A percentile compares a stretch with the other conserved stretches of the same genome.
Evolutionary conservation across 148 eudicot genomes (phyloP).

Genomic region (Persicaria maculosa): DNA sequence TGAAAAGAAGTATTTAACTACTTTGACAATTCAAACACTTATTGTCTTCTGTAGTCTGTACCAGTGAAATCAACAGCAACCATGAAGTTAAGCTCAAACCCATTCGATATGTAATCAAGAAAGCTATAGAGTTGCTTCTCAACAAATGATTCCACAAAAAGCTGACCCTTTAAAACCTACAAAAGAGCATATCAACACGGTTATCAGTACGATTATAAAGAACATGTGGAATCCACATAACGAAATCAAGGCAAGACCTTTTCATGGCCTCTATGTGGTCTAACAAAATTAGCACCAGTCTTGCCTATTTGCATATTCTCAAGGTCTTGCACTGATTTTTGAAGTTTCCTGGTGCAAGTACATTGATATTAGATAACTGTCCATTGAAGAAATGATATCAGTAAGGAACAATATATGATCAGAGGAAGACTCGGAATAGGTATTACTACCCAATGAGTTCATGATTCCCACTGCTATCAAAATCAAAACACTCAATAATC

Average conservation of each 20-base stretch:
- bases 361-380: background rate
- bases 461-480: conserved; percentile 70
- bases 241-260: conserved; percentile 36
- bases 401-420: background rate
- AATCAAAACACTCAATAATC: conserved; percentile 83
- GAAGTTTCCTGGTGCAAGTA: conserved; percentile 48
- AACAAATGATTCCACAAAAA: conserved; percentile 57
- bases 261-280: conserved; percentile 48
- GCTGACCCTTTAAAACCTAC: conserved; percentile 75
- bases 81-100: conserved; percentile 58
- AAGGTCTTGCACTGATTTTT: conserved; percentile 56
- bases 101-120: conserved; percentile 89
- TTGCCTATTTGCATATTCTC: conserved; percentile 52
- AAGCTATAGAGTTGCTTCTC: conserved; percentile 70
- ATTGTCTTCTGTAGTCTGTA: conserved; percentile 14
- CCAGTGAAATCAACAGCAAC: conserved; percentile 98
- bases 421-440: background rate
- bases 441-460: conserved; percentile 60
- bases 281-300: conserved; percentile 48
- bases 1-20: background rate
- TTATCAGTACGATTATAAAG: background rate
- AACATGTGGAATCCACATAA: background rate
- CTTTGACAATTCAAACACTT: background rate
- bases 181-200: conserved; percentile 11
- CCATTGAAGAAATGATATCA: background rate